Percentiles rank a stretch among this genome's conserved stretches.
Conservation (phyloP, 1,284 basidiomycete genomes). For the Cystobasidium sp. region DNA sequence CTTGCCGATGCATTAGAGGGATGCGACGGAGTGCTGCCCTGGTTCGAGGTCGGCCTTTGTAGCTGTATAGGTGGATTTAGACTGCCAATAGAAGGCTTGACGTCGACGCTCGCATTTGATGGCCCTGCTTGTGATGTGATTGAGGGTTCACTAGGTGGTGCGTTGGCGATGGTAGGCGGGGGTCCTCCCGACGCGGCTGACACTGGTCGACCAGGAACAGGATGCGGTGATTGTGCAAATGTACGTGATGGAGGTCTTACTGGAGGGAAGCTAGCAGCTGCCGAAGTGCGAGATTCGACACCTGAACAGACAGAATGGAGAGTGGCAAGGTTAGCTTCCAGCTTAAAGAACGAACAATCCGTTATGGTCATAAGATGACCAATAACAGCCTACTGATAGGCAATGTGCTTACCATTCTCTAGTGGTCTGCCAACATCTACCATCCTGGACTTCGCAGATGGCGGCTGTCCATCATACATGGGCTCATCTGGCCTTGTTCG, state of each 20-base stretch:
- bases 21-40: too few relatives aligned
- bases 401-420: slow-evolving; percentile 16
- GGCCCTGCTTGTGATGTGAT: slow-evolving; percentile 10
- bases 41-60: slow-evolving; percentile 1
- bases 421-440: slow-evolving; percentile 11
- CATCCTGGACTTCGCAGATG: slow-evolving; percentile 25
- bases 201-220: slow-evolving; percentile 15
- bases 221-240: slow-evolving; percentile 16
- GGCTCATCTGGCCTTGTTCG: slow-evolving; percentile 30
- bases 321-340: background rate
- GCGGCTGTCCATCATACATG: slow-evolving; percentile 23
- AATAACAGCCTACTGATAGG: background rate
- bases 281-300: slow-evolving; percentile 33
- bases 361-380: too few relatives aligned
- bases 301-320: background rate
- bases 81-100: slow-evolving; percentile 2
- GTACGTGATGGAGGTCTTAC: slow-evolving; percentile 29
- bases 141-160: slow-evolving; percentile 25
- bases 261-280: slow-evolving; percentile 32
- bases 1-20: too few relatives aligned
- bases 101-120: slow-evolving; percentile 1
- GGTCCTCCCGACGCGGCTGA: slow-evolving; percentile 5
- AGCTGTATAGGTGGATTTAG: slow-evolving; percentile 16
- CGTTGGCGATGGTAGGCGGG: background rate
- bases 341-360: background rate